Evolutionary conservation across 345 rosid species (phyloP).

Genomic region (Eucalyptus curtisii): DNA sequence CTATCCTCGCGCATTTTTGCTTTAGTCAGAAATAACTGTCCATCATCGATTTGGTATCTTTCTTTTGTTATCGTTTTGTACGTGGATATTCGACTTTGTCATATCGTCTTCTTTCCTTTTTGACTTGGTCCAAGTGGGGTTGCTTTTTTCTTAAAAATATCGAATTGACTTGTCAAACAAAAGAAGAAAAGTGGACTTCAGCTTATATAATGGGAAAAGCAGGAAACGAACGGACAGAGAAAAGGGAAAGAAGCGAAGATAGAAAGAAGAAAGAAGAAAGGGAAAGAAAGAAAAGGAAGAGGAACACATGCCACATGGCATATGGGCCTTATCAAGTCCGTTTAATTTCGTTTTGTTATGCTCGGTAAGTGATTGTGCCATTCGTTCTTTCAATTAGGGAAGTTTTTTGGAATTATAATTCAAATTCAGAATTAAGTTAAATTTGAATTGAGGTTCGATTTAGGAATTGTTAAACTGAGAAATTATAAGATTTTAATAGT

Average conservation of each 20-base stretch:
- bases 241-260: no score
- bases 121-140: no score
- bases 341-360: background rate
- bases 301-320: background rate
- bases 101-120: no score
- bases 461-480: background rate
- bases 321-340: background rate
- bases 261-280: no score
- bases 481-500: no score
- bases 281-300: background rate
- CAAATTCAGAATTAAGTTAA: background rate
- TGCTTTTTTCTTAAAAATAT: no score
- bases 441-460: background rate
- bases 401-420: no score
- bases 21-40: background rate
- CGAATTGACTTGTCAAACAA: no score
- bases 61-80: background rate
- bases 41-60: background rate
- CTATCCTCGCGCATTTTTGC: background rate
- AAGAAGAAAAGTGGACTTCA: no score
- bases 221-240: no score
- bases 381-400: background rate
- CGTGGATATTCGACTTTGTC: background rate
- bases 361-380: fast-evolving
- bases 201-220: no score